These are phyloP conservation scores for Kodamaea alishanica DNA, from an alignment of 1,139 yeast genomes.

Conservation along the genomic window DNA sequence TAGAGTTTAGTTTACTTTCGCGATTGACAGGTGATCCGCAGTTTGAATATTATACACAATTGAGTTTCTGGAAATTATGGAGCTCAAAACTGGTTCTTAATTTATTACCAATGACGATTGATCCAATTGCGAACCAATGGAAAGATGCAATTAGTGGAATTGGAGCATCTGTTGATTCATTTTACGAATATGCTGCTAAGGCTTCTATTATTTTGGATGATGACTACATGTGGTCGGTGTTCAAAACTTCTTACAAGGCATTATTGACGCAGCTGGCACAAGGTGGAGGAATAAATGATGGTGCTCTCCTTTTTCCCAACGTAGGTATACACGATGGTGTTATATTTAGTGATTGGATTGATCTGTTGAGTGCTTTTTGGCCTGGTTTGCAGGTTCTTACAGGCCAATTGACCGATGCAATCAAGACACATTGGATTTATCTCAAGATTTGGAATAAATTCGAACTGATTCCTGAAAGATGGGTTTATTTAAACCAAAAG, in stretches of 20 bases:
- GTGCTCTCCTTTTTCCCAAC: slow-evolving; percentile 60
- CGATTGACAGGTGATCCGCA: slow-evolving; percentile 67
- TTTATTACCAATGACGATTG: slow-evolving; percentile 74
- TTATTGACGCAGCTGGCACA: slow-evolving; percentile 46
- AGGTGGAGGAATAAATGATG: slow-evolving; percentile 35
- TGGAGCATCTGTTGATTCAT: slow-evolving; percentile 94
- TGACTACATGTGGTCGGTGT: slow-evolving; percentile 53
- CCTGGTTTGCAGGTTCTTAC: slow-evolving; percentile 78
- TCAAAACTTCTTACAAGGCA: slow-evolving; percentile 57
- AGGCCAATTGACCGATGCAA: slow-evolving; percentile 71
- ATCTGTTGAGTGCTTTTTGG: slow-evolving; percentile 83
- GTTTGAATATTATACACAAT: slow-evolving; percentile 60
- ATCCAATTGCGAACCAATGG: slow-evolving; percentile 57
- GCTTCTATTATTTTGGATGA: slow-evolving; percentile 73
- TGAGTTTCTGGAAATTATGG: slow-evolving; percentile 74
- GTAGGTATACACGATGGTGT: slow-evolving; percentile 53
- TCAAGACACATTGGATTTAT: slow-evolving; percentile 58
- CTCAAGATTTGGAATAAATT: slow-evolving; percentile 77
- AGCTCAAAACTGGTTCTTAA: slow-evolving; percentile 56
- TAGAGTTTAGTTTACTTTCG: slow-evolving; percentile 75
- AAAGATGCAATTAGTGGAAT: slow-evolving; percentile 65
- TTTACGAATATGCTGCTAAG: slow-evolving; percentile 84
- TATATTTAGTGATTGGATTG: slow-evolving; percentile 66
- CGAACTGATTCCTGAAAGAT: slow-evolving; percentile 84
- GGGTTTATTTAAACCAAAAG: slow-evolving; percentile 44